phyloP scores from a whole-genome alignment of 2,329 filamentous ascomycete genomes.

The Colletotrichum lupini region DNA sequence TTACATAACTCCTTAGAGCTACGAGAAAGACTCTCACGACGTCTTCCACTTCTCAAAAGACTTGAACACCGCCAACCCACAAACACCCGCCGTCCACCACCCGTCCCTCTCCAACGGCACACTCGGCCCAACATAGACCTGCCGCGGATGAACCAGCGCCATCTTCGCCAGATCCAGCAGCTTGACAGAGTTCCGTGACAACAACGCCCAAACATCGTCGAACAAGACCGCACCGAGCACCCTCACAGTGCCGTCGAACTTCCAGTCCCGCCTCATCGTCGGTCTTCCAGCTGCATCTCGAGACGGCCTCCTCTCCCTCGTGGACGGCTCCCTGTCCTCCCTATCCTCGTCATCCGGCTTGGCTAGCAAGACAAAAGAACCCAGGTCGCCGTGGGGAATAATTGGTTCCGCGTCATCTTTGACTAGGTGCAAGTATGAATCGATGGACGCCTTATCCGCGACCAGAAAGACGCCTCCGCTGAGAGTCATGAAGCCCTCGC shows the following conservation, averaged over 20 bases:
- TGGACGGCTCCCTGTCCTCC: neutral
- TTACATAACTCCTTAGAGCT: neutral
- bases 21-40: neutral
- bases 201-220: constrained; percentile 11
- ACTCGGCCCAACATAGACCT: constrained; percentile 15
- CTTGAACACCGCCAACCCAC: constrained; percentile 5
- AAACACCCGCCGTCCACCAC: neutral
- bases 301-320: constrained; percentile 4
- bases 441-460: constrained; percentile 40
- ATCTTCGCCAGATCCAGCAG: neutral
- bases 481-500: neutral
- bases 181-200: neutral
- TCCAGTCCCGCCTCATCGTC: neutral
- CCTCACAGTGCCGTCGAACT: neutral
- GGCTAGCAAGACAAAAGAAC: constrained; percentile 38
- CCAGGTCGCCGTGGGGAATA: constrained; percentile 13
- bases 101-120: constrained; percentile 14
- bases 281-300: neutral
- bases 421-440: constrained; percentile 40
- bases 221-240: constrained; percentile 22
- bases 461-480: constrained; percentile 33
- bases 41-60: constrained; percentile 16
- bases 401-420: constrained; percentile 5
- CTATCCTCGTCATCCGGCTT: constrained; percentile 15
- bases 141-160: constrained; percentile 1